These are phyloP conservation scores for Podaxis pistillaris DNA, from an alignment of 768 basidiomycete genomes.

Conservation along the genomic window DNA sequence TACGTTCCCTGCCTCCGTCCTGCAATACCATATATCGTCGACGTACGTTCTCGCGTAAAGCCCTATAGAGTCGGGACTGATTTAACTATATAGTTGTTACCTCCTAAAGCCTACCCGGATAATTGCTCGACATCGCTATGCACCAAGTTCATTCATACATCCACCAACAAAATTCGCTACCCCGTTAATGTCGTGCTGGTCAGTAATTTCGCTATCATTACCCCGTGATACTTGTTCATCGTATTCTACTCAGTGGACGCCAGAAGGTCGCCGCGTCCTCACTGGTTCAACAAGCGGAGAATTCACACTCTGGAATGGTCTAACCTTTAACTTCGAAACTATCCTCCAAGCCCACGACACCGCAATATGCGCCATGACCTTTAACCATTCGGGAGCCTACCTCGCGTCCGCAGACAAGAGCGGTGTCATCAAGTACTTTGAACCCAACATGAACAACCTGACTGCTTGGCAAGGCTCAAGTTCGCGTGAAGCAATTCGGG, in stretches of 20 bases:
- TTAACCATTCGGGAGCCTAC: slow-evolving; percentile 92
- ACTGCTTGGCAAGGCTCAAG: slow-evolving; percentile 88
- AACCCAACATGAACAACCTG: slow-evolving; percentile 98
- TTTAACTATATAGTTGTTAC: slow-evolving; percentile 65
- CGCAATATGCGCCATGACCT: slow-evolving; percentile 85
- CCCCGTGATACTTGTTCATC: not conserved
- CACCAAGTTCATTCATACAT: slow-evolving; percentile 97
- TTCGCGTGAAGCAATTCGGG: slow-evolving; percentile 88
- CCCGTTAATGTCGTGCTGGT: slow-evolving; percentile 96
- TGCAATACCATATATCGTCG: slow-evolving; percentile 83
- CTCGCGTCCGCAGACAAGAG: slow-evolving; percentile 91
- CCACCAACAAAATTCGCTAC: slow-evolving; percentile 97
- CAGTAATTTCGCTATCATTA: slow-evolving; percentile 30
- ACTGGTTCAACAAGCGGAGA: slow-evolving; percentile 97
- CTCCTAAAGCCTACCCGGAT: slow-evolving; percentile 87
- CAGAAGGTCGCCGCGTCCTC: slow-evolving; percentile 88
- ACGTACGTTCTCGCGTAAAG: slow-evolving; percentile 53
- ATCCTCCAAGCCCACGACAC: slow-evolving; percentile 99
- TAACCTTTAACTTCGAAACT: slow-evolving; percentile 99
- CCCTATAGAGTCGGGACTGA: slow-evolving; percentile 17
- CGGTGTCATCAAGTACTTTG: slow-evolving; percentile 98
- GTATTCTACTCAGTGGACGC: slow-evolving; percentile 78
- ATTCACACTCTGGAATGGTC: slow-evolving; percentile 98
- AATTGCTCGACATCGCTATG: slow-evolving; percentile 93
- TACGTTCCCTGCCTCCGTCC: slow-evolving; percentile 81